Conservation (phyloP, 2,329 filamentous ascomycete species). For the Aspergillus transmontanensis region DNA sequence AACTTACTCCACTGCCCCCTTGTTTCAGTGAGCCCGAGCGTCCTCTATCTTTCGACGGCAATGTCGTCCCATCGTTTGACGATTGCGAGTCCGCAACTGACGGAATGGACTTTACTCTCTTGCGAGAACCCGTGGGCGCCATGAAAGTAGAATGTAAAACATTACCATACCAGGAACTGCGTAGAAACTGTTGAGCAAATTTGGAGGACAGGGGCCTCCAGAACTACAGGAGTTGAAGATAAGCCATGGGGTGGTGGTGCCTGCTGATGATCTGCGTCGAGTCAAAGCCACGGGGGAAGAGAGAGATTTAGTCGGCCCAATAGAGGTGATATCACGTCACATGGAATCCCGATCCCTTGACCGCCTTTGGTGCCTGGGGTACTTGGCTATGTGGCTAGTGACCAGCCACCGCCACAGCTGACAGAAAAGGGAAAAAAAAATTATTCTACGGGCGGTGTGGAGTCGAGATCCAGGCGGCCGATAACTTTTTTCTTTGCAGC, state of each 20-base stretch:
- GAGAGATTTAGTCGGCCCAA: constrained; percentile 4
- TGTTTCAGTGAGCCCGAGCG: constrained; percentile 30
- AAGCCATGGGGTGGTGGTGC: constrained; percentile 2
- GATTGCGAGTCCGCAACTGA: constrained; percentile 33
- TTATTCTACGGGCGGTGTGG: constrained; percentile 16
- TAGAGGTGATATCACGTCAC: constrained; percentile 37
- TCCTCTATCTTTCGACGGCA: constrained; percentile 21
- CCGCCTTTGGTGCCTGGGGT: constrained; percentile 29
- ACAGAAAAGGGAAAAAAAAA: constrained; percentile 19
- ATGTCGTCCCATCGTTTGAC: constrained; percentile 26
- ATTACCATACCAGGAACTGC: constrained; percentile 30
- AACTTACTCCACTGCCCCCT: constrained; percentile 34
- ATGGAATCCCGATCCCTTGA: constrained; percentile 25
- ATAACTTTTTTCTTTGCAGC: constrained; percentile 27
- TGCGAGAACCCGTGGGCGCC: constrained; percentile 46
- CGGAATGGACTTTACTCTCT: constrained; percentile 46
- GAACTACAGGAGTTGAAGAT: constrained; percentile 11
- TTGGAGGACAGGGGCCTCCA: constrained; percentile 10
- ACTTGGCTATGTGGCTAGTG: constrained; percentile 14
- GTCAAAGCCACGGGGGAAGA: neutral
- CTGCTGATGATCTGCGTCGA: constrained; percentile 1
- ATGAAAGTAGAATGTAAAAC: constrained; percentile 35
- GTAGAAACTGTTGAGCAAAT: neutral
- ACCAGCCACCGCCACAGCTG: constrained; percentile 17
- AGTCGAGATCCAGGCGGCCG: constrained; percentile 16